These are phyloP conservation scores for Pistacia atlantica DNA, from an alignment of 345 rosid genomes.

Conservation along the genomic window DNA sequence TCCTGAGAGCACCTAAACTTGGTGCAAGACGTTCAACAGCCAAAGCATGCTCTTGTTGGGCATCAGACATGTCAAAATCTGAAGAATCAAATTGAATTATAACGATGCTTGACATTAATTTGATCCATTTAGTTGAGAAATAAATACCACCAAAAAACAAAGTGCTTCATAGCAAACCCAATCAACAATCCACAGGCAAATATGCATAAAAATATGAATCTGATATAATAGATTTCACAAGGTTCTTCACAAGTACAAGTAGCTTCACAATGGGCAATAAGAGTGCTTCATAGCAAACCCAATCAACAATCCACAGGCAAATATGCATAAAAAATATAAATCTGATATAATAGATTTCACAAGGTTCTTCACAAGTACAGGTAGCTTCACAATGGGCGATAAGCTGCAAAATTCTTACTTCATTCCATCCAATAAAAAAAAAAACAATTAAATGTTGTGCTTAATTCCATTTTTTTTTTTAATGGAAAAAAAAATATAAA, in stretches of 20 bases:
- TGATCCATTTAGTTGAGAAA: neutral
- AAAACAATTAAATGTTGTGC: too few species aligned
- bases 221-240: too few species aligned
- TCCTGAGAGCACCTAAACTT: constrained; percentile 76
- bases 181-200: neutral
- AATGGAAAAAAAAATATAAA: too few species aligned
- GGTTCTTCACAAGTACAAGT: neutral
- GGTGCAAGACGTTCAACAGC: constrained; percentile 82
- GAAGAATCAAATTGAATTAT: constrained; percentile 11
- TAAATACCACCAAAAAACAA: neutral
- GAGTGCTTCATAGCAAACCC: constrained; percentile 2
- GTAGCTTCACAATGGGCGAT: neutral
- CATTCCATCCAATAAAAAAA: too few species aligned
- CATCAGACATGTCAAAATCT: constrained; percentile 95
- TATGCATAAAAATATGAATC: too few species aligned
- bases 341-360: too few species aligned
- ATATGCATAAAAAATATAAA: too few species aligned
- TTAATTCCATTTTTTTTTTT: too few species aligned
- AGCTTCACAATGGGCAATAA: neutral
- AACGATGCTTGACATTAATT: constrained; percentile 3
- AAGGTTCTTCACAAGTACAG: neutral
- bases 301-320: neutral
- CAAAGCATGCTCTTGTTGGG: constrained; percentile 91
- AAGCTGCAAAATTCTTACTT: neutral
- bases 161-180: constrained; percentile 6